Base-by-base conservation (phyloP, 2,329 filamentous ascomycete species). In the Claviceps arundinis region DNA sequence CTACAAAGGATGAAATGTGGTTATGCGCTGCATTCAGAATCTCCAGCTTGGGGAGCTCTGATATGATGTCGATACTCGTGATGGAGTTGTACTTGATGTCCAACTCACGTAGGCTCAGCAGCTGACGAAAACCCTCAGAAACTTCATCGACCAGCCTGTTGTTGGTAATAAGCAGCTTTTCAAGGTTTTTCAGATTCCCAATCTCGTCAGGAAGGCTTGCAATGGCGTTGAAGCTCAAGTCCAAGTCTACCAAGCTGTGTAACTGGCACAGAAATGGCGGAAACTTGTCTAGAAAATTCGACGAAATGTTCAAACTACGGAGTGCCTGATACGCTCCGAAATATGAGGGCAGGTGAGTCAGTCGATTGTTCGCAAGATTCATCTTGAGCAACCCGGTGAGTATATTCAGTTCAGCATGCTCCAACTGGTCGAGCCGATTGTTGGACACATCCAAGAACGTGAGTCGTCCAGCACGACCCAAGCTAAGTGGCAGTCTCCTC, bases 201-300 rank as follows among this genome's bases (percentile, higher is more conserved):
- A 98, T 87, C 56, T 83, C 73, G 14, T 84, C 82, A 0, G 90
- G 89, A 7, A 98, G 71, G 51, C 73, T 78, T 11, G 80, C 79
- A 56, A 98, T 95, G 42, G 84, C 80, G 64, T 98, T 98, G 77
- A 98, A 98, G 65, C 91, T 97, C 63, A 98, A 81, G 62, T 98
- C 93, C 42, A 98, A 78, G 64, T 98, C 91, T 13, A 95, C 87
- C 46, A 98, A 71, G 44, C 85, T 89, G 57, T 81, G 81, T 19
- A 98, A 72, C 24, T 88, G 78, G 66, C 89, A 91, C 22, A 98
- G 73, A 60, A 95, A 94, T 22, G 84, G 75, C 0, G 93, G 93
- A 56, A 98, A 95, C 42, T 80, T 80, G 52, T 85, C 84, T 51
- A 98, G 76, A 55, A 87, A 90, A 66, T 98, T 98, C 1, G 93